Evolutionary conservation across 2,329 filamentous ascomycete genomes (phyloP).

Genomic region (Aureobasidium sp.): DNA sequence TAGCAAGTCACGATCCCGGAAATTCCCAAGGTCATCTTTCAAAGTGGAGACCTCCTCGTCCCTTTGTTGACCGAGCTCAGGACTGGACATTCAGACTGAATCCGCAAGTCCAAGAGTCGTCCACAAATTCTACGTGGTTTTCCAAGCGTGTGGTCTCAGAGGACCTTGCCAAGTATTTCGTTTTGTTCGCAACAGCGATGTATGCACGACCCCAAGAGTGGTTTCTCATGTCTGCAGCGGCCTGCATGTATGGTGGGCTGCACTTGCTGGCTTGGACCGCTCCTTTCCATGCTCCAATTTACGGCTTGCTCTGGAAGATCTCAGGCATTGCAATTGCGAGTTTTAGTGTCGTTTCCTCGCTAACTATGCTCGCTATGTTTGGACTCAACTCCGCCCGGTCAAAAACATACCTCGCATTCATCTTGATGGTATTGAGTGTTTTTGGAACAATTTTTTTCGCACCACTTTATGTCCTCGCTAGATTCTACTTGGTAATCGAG

Average conservation of each 20-base stretch:
- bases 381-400: no score
- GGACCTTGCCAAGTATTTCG: no score
- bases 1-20: neutral
- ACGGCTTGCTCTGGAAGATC: neutral
- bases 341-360: neutral
- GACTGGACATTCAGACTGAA: neutral
- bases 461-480: constrained; percentile 7
- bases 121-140: no score
- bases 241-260: constrained; percentile 16
- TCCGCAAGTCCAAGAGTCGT: neutral
- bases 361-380: no score
- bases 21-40: no score
- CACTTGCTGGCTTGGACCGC: constrained; percentile 22
- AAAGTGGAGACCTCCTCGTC: neutral
- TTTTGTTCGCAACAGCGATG: no score
- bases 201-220: neutral
- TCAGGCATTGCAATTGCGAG: neutral
- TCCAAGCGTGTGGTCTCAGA: no score
- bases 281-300: constrained; percentile 14
- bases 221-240: neutral
- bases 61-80: neutral
- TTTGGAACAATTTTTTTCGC: neutral
- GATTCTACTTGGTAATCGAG: constrained; percentile 16
- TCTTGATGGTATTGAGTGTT: no score
- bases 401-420: no score